Conservation (phyloP, 1,284 basidiomycete species). For the Fomes fomentarius region DNA sequence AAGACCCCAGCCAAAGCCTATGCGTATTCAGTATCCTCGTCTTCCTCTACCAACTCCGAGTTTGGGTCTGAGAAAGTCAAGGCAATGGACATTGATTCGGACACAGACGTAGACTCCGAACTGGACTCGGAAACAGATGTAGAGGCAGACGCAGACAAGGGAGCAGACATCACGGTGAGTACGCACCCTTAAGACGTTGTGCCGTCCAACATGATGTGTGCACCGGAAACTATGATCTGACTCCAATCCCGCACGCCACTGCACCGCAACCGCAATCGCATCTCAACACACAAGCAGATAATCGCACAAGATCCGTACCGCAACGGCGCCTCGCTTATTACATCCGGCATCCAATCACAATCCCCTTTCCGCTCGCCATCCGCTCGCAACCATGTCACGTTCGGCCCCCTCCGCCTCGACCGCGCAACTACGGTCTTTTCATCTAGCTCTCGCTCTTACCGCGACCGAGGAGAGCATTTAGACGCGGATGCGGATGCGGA, state of each 20-base stretch:
- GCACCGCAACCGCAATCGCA: not conserved
- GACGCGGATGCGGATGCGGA: not conserved
- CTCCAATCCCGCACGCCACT: not conserved
- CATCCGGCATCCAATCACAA: too few relatives aligned
- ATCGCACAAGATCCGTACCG: constrained; percentile 1
- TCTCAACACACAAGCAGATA: not conserved
- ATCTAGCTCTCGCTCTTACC: too few relatives aligned
- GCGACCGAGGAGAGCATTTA: not conserved
- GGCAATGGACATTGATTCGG: not conserved
- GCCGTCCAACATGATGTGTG: too few relatives aligned
- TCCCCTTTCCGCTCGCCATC: not conserved
- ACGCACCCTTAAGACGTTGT: too few relatives aligned
- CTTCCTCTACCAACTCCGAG: not conserved
- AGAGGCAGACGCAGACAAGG: too few relatives aligned
- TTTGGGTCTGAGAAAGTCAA: not conserved
- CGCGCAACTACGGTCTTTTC: too few relatives aligned
- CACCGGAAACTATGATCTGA: not conserved
- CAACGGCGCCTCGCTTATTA: not conserved
- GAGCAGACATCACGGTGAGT: not conserved
- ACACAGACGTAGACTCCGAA: not conserved
- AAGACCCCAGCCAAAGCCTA: too few relatives aligned
- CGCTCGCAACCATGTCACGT: not conserved
- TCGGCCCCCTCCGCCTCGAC: not conserved
- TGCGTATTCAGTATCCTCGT: too few relatives aligned
- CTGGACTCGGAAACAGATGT: not conserved